phyloP scores from a whole-genome alignment of 805 yeast species.

The Starmerella stellata region DNA sequence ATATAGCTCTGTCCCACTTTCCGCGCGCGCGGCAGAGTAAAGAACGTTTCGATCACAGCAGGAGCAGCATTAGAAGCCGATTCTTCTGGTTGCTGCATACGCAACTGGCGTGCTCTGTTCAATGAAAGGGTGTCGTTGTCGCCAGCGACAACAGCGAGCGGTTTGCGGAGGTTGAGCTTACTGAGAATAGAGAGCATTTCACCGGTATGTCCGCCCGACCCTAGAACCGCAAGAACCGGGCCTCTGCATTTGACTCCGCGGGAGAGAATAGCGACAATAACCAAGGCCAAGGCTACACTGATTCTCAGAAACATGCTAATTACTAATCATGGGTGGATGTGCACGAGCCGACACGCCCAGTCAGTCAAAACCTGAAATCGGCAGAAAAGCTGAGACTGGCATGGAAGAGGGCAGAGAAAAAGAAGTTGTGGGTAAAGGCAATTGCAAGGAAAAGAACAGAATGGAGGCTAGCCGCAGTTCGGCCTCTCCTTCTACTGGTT shows the following conservation, averaged over 20 bases:
- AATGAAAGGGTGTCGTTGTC: constrained; percentile 29
- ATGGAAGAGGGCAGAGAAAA: too few species aligned
- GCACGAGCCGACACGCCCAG: too few species aligned
- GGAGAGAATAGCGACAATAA: background rate
- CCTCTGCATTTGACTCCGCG: constrained; percentile 4
- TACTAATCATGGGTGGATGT: too few species aligned
- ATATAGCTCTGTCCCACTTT: constrained; percentile 37
- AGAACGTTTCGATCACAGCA: constrained; percentile 14
- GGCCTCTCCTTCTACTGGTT: too few species aligned
- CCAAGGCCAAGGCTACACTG: constrained; percentile 2
- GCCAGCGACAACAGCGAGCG: constrained; percentile 26
- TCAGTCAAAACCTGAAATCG: too few species aligned
- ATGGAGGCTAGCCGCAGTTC: too few species aligned
- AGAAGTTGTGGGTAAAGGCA: too few species aligned
- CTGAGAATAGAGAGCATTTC: constrained; percentile 65
- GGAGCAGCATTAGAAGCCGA: too few species aligned
- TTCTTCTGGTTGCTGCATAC: too few species aligned
- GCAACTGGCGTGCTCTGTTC: background rate
- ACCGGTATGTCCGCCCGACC: constrained; percentile 95
- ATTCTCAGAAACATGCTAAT: background rate
- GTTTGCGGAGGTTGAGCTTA: constrained; percentile 20
- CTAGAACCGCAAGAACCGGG: constrained; percentile 43
- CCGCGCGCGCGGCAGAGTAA: constrained; percentile 39
- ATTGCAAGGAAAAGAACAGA: too few species aligned
- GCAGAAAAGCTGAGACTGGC: too few species aligned